Conservation (phyloP, 495 filamentous ascomycete species). For the Lasiosphaeria ovina region DNA sequence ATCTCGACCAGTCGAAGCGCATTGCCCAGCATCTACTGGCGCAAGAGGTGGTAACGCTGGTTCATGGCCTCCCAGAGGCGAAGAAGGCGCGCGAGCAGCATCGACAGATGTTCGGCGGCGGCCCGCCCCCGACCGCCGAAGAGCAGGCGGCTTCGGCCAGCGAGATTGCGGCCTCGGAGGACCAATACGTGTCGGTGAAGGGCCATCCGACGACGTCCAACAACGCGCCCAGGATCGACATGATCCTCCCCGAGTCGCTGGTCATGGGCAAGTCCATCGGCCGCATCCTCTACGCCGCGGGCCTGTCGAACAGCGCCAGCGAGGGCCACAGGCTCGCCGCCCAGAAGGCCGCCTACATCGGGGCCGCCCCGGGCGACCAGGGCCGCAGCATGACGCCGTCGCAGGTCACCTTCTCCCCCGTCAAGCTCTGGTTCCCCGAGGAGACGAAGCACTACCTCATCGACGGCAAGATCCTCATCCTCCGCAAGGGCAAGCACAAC, state of each 20-base stretch:
- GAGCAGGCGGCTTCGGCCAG: constrained; percentile 10
- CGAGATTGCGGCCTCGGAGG: not conserved
- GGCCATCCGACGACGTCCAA: constrained; percentile 42
- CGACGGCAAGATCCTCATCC: constrained; percentile 60
- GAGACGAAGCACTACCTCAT: constrained; percentile 63
- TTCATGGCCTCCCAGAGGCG: constrained; percentile 67
- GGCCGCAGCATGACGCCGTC: constrained; percentile 49
- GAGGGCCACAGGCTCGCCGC: constrained; percentile 65
- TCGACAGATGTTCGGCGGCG: constrained; percentile 46
- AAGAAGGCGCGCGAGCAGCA: constrained; percentile 57
- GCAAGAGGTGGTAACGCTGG: constrained; percentile 70
- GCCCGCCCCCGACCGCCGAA: constrained; percentile 1
- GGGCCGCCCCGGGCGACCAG: constrained; percentile 51
- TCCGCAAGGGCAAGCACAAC: constrained; percentile 80
- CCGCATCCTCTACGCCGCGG: constrained; percentile 64
- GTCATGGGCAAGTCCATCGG: constrained; percentile 60
- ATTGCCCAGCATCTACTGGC: constrained; percentile 81
- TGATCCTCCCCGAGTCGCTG: constrained; percentile 65
- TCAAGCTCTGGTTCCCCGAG: constrained; percentile 55
- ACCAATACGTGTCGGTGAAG: constrained; percentile 15
- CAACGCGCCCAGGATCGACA: constrained; percentile 50
- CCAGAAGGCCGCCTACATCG: constrained; percentile 63
- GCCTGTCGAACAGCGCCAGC: constrained; percentile 60
- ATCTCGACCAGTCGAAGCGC: constrained; percentile 61
- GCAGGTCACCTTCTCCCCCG: constrained; percentile 58